Evolutionary conservation across 495 filamentous ascomycete species (phyloP).

Genomic region (Xylaria nigripes): DNA sequence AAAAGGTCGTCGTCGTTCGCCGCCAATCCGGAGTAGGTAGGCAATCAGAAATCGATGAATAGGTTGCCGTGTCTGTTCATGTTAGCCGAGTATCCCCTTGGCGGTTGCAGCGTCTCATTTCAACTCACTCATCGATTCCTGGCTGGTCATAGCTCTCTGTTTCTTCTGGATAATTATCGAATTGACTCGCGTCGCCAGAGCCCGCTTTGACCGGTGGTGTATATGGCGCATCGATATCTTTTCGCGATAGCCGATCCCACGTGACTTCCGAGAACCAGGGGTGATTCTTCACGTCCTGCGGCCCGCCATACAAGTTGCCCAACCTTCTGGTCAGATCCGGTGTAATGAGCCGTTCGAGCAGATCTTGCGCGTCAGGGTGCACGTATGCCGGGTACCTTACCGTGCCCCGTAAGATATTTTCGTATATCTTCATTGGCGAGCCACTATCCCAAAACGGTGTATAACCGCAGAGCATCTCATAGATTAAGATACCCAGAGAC

Average conservation of each 20-base stretch:
- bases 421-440: conserved; percentile 97
- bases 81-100: conserved; percentile 10
- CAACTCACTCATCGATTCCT: conserved; percentile 75
- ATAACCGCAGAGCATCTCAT: conserved; percentile 98
- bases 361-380: conserved; percentile 84
- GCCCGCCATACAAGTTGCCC: conserved; percentile 88
- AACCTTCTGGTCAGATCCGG: conserved; percentile 89
- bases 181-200: conserved; percentile 91
- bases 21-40: not conserved
- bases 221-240: conserved; percentile 97
- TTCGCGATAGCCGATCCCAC: conserved; percentile 85
- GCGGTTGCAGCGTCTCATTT: conserved; percentile 1
- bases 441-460: conserved; percentile 98
- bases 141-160: conserved; percentile 76
- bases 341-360: conserved; percentile 88
- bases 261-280: conserved; percentile 96
- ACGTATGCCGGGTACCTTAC: conserved; percentile 96
- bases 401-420: conserved; percentile 89
- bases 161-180: conserved; percentile 96
- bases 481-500: conserved; percentile 96
- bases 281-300: conserved; percentile 88
- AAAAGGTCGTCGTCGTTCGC: not conserved
- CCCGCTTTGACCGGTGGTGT: conserved; percentile 93
- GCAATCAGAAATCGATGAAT: conserved; percentile 61
- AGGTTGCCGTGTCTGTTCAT: conserved; percentile 54